These are phyloP conservation scores for Rhododendron mucronatum DNA, from an alignment of 148 eudicot genomes.

Conservation along the genomic window DNA sequence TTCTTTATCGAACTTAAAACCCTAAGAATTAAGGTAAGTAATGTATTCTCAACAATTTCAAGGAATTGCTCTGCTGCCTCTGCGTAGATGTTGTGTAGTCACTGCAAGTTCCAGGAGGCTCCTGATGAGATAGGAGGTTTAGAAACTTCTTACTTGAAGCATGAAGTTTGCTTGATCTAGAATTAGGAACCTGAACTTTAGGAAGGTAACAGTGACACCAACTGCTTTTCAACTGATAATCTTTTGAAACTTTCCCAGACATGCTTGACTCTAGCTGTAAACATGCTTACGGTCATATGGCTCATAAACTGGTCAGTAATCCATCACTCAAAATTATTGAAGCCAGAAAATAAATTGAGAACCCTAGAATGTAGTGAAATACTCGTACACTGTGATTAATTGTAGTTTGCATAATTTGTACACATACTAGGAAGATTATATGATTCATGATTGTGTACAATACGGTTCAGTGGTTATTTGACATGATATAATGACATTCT, in stretches of 20 bases:
- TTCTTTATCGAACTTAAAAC: background rate
- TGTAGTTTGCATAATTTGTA: background rate
- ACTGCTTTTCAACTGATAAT: background rate
- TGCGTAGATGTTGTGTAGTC: background rate
- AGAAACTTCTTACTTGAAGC: background rate
- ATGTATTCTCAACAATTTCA: background rate
- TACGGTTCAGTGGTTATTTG: background rate
- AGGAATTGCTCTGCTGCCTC: background rate
- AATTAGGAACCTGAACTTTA: background rate
- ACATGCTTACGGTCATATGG: background rate
- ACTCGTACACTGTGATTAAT: background rate
- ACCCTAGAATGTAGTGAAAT: background rate
- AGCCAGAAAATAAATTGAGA: background rate
- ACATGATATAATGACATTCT: background rate
- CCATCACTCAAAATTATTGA: background rate
- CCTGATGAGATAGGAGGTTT: too few relatives aligned
- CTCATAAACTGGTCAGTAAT: background rate
- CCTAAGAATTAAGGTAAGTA: background rate
- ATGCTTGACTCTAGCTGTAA: background rate
- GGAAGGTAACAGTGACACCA: background rate
- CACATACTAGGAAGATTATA: background rate
- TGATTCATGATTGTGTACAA: background rate
- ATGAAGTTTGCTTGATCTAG: background rate
- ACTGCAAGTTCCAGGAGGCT: background rate
- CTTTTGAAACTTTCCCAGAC: background rate